Evolutionary conservation across 805 yeast species (phyloP), one percentile per base, ranked within the genome.

Genomic region (Helenozyma baotianmanensis): DNA sequence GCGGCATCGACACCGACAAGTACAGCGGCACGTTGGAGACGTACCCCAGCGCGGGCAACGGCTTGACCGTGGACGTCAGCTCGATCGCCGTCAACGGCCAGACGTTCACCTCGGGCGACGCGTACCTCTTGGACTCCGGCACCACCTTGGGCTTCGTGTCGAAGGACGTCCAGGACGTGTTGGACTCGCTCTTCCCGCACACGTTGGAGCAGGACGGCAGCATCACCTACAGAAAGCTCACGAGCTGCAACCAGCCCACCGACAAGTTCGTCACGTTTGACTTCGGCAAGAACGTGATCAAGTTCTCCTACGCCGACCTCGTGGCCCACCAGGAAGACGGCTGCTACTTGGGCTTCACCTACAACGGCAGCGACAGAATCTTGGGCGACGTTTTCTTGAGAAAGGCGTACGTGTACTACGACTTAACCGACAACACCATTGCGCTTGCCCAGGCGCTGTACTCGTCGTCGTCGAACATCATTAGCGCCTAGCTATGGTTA

Each of bases 1-100:
- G 67, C 5, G 67, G 59, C 21, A 45, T 60, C 27, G 63, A 59
- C 40, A 33, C 47, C 14, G 47, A 47, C 24, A 56, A 56, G 39
- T 59, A 51, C 39, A 19, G 27, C 9, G 64, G 56, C 2, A 23
- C 15, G 10, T 35, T 35, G 25, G 21, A 22, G n/a, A n/a, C n/a
- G n/a, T n/a, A n/a, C n/a, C n/a, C n/a, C n/a, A n/a, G n/a, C n/a
- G n/a, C 15, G 11, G 31, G 18, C 14, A 28, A 29, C 10, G 34
- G 36, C 1, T 36, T 41, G 35, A 29, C 32, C 11, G 28, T 38
- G 18, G 35, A 35, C 17, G 26, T 38, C 17, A 23, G 14, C 3
- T 32, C 40, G 5, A 30, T 38, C n/a, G 14, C 29, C 14, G 39
- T 36, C 14, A 31, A 35, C 9, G 45, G 45, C 12, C 16, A 33